These are phyloP conservation scores for Penicillium vulpinum DNA, from an alignment of 2,329 filamentous ascomycete species.

Conservation along the genomic window DNA sequence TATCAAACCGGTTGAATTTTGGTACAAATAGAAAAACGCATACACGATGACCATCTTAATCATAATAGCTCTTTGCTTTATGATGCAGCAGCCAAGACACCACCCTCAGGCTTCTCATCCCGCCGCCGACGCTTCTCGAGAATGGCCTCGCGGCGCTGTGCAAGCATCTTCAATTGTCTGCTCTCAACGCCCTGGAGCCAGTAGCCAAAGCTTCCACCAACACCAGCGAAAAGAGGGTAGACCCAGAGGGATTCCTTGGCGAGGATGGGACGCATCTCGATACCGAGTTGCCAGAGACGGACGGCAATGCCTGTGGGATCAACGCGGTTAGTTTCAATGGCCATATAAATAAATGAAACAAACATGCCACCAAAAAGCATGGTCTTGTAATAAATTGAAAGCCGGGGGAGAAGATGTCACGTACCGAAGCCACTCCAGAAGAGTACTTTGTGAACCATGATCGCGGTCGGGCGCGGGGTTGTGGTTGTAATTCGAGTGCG, in stretches of 20 bases:
- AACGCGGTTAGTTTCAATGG: slow-evolving; percentile 14
- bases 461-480: slow-evolving; percentile 25
- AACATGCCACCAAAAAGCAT: background rate
- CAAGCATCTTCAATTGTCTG: slow-evolving; percentile 73
- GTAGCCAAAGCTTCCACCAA: slow-evolving; percentile 92
- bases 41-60: slow-evolving; percentile 20
- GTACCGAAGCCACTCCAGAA: slow-evolving; percentile 78
- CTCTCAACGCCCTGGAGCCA: slow-evolving; percentile 91
- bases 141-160: slow-evolving; percentile 74
- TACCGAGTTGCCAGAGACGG: slow-evolving; percentile 94
- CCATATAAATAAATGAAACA: background rate
- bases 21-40: slow-evolving; percentile 30
- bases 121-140: slow-evolving; percentile 86
- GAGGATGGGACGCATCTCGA: slow-evolving; percentile 97
- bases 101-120: slow-evolving; percentile 50
- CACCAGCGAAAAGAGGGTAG: slow-evolving; percentile 83
- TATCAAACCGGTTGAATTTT: slow-evolving; percentile 36
- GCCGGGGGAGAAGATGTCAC: slow-evolving; percentile 34
- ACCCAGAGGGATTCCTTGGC: slow-evolving; percentile 80
- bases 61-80: slow-evolving; percentile 27
- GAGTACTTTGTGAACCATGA: slow-evolving; percentile 54
- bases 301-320: slow-evolving; percentile 72
- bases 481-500: slow-evolving; percentile 8
- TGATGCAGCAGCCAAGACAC: slow-evolving; percentile 38
- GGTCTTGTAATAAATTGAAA: background rate